These are phyloP conservation scores for Grigorovia yakushimaensis DNA, from an alignment of 805 yeast genomes.

Conservation along the genomic window DNA sequence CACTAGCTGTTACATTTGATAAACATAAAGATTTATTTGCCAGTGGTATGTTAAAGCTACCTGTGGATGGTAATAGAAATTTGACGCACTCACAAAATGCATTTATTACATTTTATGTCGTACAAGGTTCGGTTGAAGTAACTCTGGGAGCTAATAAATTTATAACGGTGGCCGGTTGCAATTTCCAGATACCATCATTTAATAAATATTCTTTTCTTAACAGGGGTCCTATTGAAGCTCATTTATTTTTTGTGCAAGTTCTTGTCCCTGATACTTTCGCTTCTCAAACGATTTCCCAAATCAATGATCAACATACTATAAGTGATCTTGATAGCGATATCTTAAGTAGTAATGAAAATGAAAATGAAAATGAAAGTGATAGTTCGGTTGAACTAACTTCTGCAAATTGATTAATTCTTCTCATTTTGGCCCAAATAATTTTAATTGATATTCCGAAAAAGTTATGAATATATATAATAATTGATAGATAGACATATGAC, in stretches of 20 bases:
- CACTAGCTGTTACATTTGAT: constrained; percentile 55
- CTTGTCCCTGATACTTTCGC: constrained; percentile 29
- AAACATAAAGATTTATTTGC: constrained; percentile 56
- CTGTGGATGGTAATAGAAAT: constrained; percentile 52
- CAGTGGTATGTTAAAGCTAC: constrained; percentile 62
- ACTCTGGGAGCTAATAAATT: constrained; percentile 50
- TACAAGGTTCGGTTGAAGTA: constrained; percentile 62
- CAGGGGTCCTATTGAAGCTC: constrained; percentile 46
- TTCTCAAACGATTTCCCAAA: background rate
- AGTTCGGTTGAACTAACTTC: background rate
- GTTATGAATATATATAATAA: background rate
- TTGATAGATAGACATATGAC: background rate
- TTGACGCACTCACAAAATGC: constrained; percentile 48
- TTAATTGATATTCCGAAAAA: background rate
- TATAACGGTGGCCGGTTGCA: constrained; percentile 58
- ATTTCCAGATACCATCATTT: constrained; percentile 73
- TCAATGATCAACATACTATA: background rate
- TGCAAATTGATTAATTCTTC: background rate
- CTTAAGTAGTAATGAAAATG: background rate
- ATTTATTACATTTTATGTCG: constrained; percentile 64
- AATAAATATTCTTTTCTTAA: constrained; percentile 63
- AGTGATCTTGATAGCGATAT: background rate
- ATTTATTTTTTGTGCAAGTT: constrained; percentile 69
- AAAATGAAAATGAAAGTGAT: background rate
- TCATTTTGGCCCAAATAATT: too few species aligned